Percentiles rank a stretch among this genome's conserved stretches.
phyloP scores from a whole-genome alignment of 169 alveolate genomes.

The Toxoplasma gondii region DNA sequence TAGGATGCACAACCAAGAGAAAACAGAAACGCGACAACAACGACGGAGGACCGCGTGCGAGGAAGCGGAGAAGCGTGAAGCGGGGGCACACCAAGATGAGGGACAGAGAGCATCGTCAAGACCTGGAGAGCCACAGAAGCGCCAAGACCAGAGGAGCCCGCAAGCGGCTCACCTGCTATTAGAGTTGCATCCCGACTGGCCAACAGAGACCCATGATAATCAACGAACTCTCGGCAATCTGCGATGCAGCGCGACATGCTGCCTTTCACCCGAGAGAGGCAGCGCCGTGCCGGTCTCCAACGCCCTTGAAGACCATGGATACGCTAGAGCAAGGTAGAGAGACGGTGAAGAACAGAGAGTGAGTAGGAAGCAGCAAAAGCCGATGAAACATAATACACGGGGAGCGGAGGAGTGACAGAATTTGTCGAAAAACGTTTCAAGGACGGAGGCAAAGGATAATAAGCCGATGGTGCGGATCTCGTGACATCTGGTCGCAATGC shows the following conservation, averaged over 20 bases:
- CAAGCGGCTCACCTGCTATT: background rate
- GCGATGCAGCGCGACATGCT: slow-evolving; percentile 43
- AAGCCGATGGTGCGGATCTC: too few species aligned
- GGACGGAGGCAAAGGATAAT: too few species aligned
- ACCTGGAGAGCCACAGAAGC: background rate
- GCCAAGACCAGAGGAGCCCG: background rate
- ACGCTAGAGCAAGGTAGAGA: too few species aligned
- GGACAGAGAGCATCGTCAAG: background rate
- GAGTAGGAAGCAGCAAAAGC: too few species aligned
- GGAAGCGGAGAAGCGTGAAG: background rate
- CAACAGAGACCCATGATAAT: slow-evolving; percentile 25
- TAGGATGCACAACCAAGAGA: too few species aligned
- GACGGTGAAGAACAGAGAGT: too few species aligned
- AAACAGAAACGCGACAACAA: background rate
- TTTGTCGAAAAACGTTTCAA: too few species aligned
- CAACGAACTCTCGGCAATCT: slow-evolving; percentile 48
- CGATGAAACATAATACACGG: too few species aligned
- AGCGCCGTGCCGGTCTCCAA: too few species aligned
- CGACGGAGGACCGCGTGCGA: background rate
- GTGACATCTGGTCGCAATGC: too few species aligned
- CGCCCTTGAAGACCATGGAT: too few species aligned
- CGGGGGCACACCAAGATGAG: background rate
- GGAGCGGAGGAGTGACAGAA: too few species aligned
- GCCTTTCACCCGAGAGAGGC: background rate
- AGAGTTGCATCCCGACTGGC: background rate